Conservation (phyloP, 192 early-diverging fungal genomes). For the Backusella morwellensis region DNA sequence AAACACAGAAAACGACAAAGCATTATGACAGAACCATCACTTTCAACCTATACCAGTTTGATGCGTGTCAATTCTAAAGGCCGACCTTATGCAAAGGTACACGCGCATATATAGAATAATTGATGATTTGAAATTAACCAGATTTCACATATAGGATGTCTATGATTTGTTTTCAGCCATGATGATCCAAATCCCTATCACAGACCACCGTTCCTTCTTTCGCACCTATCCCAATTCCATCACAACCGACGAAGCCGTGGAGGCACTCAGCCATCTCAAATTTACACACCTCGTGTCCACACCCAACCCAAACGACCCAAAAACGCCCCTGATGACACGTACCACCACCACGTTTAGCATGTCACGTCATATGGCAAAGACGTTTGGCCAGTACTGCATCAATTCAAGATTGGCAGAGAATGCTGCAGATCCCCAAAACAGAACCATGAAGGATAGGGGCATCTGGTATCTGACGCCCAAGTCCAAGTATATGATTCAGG, state of each 20-base stretch:
- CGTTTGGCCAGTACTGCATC: conserved; percentile 51
- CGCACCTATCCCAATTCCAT: conserved; percentile 11
- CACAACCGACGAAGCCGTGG: conserved; percentile 1
- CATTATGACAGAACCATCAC: not conserved
- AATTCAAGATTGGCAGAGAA: conserved; percentile 48
- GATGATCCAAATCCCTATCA: conserved; percentile 47
- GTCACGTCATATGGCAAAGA: conserved; percentile 50
- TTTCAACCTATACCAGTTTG: conserved; percentile 34
- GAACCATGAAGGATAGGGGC: conserved; percentile 44
- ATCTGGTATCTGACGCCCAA: conserved; percentile 48
- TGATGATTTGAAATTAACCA: no score
- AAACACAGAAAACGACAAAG: not conserved
- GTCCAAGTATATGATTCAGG: conserved; percentile 45
- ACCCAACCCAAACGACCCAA: conserved; percentile 45
- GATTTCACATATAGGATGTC: conserved; percentile 37
- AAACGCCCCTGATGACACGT: conserved; percentile 38
- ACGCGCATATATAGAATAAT: not conserved
- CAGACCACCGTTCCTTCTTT: conserved; percentile 47
- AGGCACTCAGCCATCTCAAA: not conserved
- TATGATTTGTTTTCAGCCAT: conserved; percentile 54
- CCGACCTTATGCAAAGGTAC: conserved; percentile 57
- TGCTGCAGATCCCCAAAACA: conserved; percentile 38
- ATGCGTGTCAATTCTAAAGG: conserved; percentile 54
- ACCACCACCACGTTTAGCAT: conserved; percentile 59
- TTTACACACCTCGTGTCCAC: conserved; percentile 44